These are phyloP conservation scores for Thermothelomyces thermophilus DNA, from an alignment of 2,329 filamentous ascomycete genomes.

Conservation along the genomic window DNA sequence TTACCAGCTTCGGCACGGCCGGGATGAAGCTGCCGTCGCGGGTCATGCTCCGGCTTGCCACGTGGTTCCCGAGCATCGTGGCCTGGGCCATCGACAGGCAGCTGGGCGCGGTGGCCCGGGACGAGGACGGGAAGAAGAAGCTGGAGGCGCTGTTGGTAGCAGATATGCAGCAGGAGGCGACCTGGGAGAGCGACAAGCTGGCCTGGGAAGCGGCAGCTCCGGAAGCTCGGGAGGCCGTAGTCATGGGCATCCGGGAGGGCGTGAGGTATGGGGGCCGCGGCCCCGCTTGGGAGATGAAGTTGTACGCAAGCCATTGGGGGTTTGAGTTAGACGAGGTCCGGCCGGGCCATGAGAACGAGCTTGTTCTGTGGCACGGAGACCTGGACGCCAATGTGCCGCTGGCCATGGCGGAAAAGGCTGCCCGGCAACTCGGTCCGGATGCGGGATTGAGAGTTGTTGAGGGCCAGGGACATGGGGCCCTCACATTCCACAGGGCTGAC, in stretches of 20 bases:
- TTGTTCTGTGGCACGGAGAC: conserved; percentile 12
- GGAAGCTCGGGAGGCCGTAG: background rate
- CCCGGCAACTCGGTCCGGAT: background rate
- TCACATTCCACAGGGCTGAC: conserved; percentile 1
- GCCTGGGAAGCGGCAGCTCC: conserved; percentile 2
- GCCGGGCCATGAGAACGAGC: background rate
- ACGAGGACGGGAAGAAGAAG: conserved; percentile 2
- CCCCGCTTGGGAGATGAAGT: conserved; percentile 10
- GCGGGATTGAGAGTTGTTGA: background rate
- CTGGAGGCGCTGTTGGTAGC: conserved; percentile 3
- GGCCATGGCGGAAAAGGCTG: conserved; percentile 2
- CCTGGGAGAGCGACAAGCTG: background rate
- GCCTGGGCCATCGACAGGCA: conserved; percentile 7
- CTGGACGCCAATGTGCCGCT: conserved; percentile 7
- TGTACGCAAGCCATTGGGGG: conserved; percentile 3
- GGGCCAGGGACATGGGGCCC: conserved; percentile 7
- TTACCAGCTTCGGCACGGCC: conserved; percentile 17
- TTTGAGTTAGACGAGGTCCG: conserved; percentile 2
- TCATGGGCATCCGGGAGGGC: conserved; percentile 7
- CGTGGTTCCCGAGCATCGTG: background rate
- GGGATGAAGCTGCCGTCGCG: conserved; percentile 11
- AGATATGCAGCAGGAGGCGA: conserved; percentile 2
- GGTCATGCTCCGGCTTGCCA: conserved; percentile 3
- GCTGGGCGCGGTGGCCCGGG: conserved; percentile 1
- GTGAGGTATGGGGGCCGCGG: conserved; percentile 5